Evolutionary conservation across 352 stramenopile genomes (phyloP).

Genomic region (Peronospora farinosa): DNA sequence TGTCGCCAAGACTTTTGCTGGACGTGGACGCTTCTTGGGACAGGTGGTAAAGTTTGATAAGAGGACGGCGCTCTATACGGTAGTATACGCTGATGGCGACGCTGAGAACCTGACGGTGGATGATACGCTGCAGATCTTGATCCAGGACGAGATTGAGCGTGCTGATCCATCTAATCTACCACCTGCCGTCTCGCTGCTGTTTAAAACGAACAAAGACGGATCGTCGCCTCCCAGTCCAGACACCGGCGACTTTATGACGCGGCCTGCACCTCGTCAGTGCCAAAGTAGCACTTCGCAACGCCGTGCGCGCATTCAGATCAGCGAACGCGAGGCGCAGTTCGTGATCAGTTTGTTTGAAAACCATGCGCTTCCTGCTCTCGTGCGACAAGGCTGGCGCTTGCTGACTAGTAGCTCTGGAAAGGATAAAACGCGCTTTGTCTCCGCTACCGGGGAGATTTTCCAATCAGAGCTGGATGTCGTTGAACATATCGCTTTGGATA

Average conservation of each 20-base stretch:
- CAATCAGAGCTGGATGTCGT: constrained; percentile 60
- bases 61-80: constrained; percentile 54
- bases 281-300: constrained; percentile 5
- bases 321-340: constrained; percentile 68
- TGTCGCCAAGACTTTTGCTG: constrained; percentile 80
- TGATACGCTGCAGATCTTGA: constrained; percentile 76
- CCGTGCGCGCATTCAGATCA: constrained; percentile 43
- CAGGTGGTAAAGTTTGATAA: constrained; percentile 85
- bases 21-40: constrained; percentile 73
- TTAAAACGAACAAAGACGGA: constrained; percentile 20
- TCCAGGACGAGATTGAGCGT: constrained; percentile 82
- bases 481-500: constrained; percentile 61
- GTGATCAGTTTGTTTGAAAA: constrained; percentile 75
- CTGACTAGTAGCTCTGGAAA: constrained; percentile 31
- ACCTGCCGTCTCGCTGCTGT: constrained; percentile 27
- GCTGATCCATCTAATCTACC: constrained; percentile 49
- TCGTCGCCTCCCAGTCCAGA: constrained; percentile 21
- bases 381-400: constrained; percentile 62
- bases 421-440: constrained; percentile 25
- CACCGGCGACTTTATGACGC: constrained; percentile 25
- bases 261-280: constrained; percentile 1
- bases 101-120: constrained; percentile 73
- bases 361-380: constrained; percentile 56
- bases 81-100: constrained; percentile 82
- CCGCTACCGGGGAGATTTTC: constrained; percentile 41